These are phyloP conservation scores for Penicillium sp. DNA, from an alignment of 2,329 filamentous ascomycete species.

Conservation along the genomic window DNA sequence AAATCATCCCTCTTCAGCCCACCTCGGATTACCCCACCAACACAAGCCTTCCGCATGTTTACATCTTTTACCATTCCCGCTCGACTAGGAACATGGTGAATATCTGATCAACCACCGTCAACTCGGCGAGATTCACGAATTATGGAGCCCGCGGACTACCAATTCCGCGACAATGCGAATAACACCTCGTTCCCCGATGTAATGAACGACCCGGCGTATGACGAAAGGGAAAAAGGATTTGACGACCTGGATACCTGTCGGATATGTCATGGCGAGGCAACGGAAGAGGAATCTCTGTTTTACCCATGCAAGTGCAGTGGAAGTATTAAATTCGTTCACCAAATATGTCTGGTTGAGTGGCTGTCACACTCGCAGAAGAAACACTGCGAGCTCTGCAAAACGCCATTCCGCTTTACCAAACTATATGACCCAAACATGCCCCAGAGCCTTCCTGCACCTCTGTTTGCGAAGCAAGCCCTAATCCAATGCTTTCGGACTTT, in stretches of 20 bases:
- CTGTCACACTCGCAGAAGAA: slow-evolving; percentile 98
- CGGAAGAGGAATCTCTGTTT: slow-evolving; percentile 80
- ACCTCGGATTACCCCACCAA: neutral
- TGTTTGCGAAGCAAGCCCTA: slow-evolving; percentile 77
- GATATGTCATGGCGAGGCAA: slow-evolving; percentile 90
- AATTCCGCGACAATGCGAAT: slow-evolving; percentile 20
- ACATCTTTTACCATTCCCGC: neutral
- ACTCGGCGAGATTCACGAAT: slow-evolving; percentile 14
- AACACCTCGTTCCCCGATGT: slow-evolving; percentile 45
- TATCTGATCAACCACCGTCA: slow-evolving; percentile 21
- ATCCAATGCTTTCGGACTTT: slow-evolving; percentile 70
- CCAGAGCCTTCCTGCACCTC: slow-evolving; percentile 69
- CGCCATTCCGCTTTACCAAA: slow-evolving; percentile 95
- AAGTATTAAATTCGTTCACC: slow-evolving; percentile 97
- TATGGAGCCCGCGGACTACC: slow-evolving; percentile 30
- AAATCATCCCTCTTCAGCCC: neutral
- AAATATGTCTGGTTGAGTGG: slow-evolving; percentile 98
- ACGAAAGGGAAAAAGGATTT: slow-evolving; percentile 36
- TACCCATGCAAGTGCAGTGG: slow-evolving; percentile 98
- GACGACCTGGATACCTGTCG: slow-evolving; percentile 81
- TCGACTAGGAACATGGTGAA: slow-evolving; percentile 22
- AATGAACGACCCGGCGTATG: slow-evolving; percentile 58
- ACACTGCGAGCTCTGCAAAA: slow-evolving; percentile 99
- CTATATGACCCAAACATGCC: slow-evolving; percentile 96
- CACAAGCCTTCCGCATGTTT: slow-evolving; percentile 3